Evolutionary conservation across 2,329 filamentous ascomycete genomes (phyloP).

Genomic region (Epichloe coenophiala): DNA sequence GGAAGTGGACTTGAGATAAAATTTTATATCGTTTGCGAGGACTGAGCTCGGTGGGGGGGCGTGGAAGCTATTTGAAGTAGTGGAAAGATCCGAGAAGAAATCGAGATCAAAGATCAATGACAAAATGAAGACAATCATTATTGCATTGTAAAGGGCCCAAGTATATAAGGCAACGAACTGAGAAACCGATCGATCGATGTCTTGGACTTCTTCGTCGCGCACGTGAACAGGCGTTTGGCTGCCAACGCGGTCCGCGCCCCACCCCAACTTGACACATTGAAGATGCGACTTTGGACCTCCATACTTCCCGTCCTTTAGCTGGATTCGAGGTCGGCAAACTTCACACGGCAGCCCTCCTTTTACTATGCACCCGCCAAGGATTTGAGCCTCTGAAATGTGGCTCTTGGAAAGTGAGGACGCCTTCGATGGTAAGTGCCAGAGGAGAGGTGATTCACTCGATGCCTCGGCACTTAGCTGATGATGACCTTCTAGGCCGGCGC

Average conservation of each 20-base stretch:
- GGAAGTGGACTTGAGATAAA: neutral
- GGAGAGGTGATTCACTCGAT: neutral
- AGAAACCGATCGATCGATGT: no score
- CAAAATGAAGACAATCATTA: no score
- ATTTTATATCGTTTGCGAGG: neutral
- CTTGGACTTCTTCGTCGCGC: conserved; percentile 7
- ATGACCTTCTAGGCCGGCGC: conserved; percentile 26
- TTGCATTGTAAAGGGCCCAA: no score
- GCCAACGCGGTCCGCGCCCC: conserved; percentile 6
- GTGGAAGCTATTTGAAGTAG: no score
- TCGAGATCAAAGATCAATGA: no score
- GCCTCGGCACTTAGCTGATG: neutral
- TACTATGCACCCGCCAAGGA: neutral
- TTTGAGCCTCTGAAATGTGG: conserved; percentile 38
- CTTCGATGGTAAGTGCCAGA: conserved; percentile 27
- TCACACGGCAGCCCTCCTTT: neutral
- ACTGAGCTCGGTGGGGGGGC: no score
- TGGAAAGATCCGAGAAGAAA: no score
- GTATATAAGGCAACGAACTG: no score
- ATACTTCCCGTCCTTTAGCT: neutral
- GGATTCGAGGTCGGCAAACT: neutral
- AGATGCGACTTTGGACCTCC: neutral
- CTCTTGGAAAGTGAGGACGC: conserved; percentile 45
- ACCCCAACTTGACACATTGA: conserved; percentile 1
- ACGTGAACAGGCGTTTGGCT: conserved; percentile 11